These are phyloP conservation scores for Alternaria sp. DNA, from an alignment of 2,329 filamentous ascomycete species.

Conservation along the genomic window DNA sequence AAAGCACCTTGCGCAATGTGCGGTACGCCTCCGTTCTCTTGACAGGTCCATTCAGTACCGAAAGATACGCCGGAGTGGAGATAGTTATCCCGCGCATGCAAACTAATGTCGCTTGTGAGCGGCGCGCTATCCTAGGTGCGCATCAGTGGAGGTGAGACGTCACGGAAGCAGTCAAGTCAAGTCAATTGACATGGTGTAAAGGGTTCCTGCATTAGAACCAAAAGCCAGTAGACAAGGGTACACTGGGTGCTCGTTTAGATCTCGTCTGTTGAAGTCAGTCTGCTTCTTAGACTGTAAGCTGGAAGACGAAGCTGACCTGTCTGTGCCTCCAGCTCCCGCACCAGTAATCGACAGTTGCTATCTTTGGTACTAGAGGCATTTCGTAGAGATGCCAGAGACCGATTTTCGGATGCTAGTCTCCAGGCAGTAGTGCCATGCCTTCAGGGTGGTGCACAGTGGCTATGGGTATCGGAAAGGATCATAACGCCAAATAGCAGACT, in stretches of 20 bases:
- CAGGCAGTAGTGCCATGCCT: neutral
- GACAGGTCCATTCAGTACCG: neutral
- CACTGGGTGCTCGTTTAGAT: neutral
- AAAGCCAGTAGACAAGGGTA: neutral
- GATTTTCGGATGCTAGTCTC: neutral
- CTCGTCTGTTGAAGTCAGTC: neutral
- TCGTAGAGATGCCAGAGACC: neutral
- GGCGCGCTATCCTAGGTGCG: neutral
- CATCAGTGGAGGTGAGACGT: neutral
- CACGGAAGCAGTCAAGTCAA: neutral
- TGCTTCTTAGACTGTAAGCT: neutral
- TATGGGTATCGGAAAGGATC: neutral
- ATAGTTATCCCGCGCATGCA: neutral
- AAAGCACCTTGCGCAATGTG: neutral
- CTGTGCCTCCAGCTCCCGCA: neutral
- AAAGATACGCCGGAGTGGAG: neutral
- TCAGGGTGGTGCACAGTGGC: neutral
- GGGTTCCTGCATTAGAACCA: constrained; percentile 13
- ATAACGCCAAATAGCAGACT: neutral
- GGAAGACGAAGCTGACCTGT: neutral
- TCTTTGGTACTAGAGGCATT: neutral
- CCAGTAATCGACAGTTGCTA: neutral
- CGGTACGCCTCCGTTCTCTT: neutral
- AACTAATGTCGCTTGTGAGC: neutral
- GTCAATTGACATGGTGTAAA: neutral